Base-by-base conservation (phyloP, 1,284 basidiomycete genomes). In the Puccinia novopanici region DNA sequence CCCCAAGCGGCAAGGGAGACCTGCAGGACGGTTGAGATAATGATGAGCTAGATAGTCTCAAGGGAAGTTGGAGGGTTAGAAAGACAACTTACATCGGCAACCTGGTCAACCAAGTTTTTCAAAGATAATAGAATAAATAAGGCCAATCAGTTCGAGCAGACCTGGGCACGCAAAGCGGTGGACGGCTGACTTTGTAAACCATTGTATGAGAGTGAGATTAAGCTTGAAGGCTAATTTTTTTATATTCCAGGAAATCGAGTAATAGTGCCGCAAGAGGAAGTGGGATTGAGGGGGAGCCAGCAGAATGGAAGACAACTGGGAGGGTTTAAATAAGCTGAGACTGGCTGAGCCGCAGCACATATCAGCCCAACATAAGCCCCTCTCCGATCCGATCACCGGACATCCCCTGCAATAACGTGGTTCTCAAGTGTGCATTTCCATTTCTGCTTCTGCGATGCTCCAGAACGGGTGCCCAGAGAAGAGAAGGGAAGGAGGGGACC, bases 1-100 rank as follows among this genome's bases (percentile, higher is more conserved):
- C 94, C 93, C 87, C 94, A 95, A 82, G 94, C 93, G 86, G 78
- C 78, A 27, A 80, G 68, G 30, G 78, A 80, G 48, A 80, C 71
- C 78, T 80, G 40, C 40, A 12, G 42, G n/a, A 48, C 40, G 45
- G 24, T 63, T 67, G 10, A 73, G 57, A 54, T 13, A 57, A 57
- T 10, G 54, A 8, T 37, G 40, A 45, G 22, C 34, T 9, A 17
- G n/a, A 50, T 22, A 24, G 24, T 37, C 37, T 61, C 8, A 12
- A 57, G n/a, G 13, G 27, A 9, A 48, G 50, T 17, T 52, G 50
- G 50, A 52, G 4, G 50, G n/a, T n/a, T n/a, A n/a, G n/a, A n/a
- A n/a, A n/a, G n/a, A 61, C 52, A 70, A 59, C 78, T 80, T 45
- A 80, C 78, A 73, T 80, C 78, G 54, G 78, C 78, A 73, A 80